Percentiles rank a stretch among this genome's conserved stretches.
Conservation (phyloP, 1,284 basidiomycete genomes). For the Puccinia hordei region DNA sequence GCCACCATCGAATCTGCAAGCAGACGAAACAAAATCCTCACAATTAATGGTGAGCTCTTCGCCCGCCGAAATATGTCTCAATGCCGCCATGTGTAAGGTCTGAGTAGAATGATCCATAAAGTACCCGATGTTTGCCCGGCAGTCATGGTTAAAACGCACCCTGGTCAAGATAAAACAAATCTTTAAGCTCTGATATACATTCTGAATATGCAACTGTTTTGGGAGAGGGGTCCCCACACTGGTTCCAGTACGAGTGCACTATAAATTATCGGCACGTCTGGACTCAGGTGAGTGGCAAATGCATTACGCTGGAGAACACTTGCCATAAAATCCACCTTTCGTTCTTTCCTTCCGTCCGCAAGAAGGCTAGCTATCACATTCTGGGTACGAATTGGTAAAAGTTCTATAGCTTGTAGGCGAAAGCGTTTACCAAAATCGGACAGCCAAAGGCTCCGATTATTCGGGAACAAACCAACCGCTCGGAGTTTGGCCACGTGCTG, state of each 20-base stretch:
- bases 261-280: neutral
- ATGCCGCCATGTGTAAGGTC: slow-evolving; percentile 30
- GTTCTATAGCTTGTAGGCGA: slow-evolving; percentile 16
- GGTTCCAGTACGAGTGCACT: slow-evolving; percentile 27
- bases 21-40: slow-evolving; percentile 5
- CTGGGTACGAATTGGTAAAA: slow-evolving; percentile 21
- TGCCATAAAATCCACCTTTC: slow-evolving; percentile 19
- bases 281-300: neutral
- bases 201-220: neutral
- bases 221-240: neutral
- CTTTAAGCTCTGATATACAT: no score
- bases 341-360: neutral
- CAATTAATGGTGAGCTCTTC: slow-evolving; percentile 39
- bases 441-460: neutral
- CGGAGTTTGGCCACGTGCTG: neutral
- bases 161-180: neutral
- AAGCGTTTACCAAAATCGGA: neutral
- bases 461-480: slow-evolving; percentile 4
- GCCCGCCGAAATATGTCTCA: slow-evolving; percentile 28
- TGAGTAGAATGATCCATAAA: neutral
- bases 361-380: slow-evolving; percentile 11
- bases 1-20: no score
- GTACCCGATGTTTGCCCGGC: slow-evolving; percentile 37
- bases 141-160: slow-evolving; percentile 40
- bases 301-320: slow-evolving; percentile 5